Conservation (phyloP, 2,329 filamentous ascomycete species). For the Lachnellula cervina region DNA sequence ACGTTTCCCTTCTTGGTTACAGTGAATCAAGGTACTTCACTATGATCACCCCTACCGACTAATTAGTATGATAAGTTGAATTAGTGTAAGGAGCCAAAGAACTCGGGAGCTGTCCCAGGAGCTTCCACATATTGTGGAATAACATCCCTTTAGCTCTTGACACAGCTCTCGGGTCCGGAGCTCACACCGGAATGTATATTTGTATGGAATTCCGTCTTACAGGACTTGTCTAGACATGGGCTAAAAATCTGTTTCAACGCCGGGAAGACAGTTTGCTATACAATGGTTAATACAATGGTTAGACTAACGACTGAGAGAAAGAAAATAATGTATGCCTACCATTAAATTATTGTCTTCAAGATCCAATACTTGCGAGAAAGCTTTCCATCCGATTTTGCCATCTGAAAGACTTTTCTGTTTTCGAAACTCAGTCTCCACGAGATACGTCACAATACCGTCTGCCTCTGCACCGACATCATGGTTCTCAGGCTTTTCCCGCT, state of each 20-base stretch:
- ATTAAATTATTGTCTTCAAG: background rate
- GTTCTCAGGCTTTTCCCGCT: background rate
- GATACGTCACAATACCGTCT: background rate
- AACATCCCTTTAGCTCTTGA: too few species aligned
- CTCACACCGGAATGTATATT: too few species aligned
- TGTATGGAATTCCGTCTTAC: too few species aligned
- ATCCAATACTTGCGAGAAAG: background rate
- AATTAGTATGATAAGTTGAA: too few species aligned
- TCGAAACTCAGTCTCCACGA: background rate
- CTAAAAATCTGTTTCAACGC: background rate
- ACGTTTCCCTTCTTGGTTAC: background rate
- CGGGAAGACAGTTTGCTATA: background rate
- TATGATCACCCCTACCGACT: background rate
- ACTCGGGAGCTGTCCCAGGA: too few species aligned
- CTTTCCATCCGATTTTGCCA: background rate
- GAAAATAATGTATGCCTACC: background rate
- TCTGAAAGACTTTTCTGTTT: background rate
- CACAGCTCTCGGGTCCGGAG: too few species aligned
- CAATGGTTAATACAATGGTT: background rate
- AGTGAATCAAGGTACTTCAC: background rate
- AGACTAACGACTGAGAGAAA: background rate
- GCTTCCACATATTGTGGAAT: too few species aligned
- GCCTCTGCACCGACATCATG: background rate
- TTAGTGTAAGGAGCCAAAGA: too few species aligned
- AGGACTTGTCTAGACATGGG: background rate